Percentiles rank a stretch among this genome's conserved stretches.
Conservation (phyloP, 73 alveolate species). For the Loxodes magnus region DNA sequence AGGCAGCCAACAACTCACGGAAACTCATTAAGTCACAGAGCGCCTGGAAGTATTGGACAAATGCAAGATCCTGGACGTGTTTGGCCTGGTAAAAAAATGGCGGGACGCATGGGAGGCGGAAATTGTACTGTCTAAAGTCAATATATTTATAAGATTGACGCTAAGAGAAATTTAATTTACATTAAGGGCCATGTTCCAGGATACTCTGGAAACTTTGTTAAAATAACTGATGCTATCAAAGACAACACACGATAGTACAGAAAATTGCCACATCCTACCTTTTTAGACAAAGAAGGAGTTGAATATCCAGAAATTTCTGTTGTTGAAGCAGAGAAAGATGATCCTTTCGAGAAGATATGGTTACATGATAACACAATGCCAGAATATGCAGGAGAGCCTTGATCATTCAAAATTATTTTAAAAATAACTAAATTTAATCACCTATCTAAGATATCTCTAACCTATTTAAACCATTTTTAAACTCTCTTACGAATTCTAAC, state of each 20-base stretch:
- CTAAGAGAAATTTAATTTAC: slow-evolving; percentile 44
- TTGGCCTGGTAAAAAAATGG: slow-evolving; percentile 75
- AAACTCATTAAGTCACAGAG: slow-evolving; percentile 63
- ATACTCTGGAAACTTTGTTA: slow-evolving; percentile 40
- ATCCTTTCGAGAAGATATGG: slow-evolving; percentile 29
- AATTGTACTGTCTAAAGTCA: slow-evolving; percentile 18
- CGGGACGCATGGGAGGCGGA: slow-evolving; percentile 69
- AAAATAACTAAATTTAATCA: too few species aligned
- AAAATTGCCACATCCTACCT: slow-evolving; percentile 46
- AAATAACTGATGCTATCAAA: slow-evolving; percentile 47
- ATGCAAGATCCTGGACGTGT: slow-evolving; percentile 77
- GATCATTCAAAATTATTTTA: too few species aligned
- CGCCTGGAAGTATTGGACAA: slow-evolving; percentile 64
- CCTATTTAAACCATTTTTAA: too few species aligned
- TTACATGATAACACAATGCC: slow-evolving; percentile 36
- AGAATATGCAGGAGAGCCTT: too few species aligned
- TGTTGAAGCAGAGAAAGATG: slow-evolving; percentile 29
- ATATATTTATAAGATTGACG: slow-evolving; percentile 56
- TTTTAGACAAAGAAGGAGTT: slow-evolving; percentile 16
- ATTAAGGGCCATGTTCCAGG: slow-evolving; percentile 81
- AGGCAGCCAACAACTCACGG: slow-evolving; percentile 66
- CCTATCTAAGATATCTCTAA: too few species aligned
- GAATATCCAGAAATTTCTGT: slow-evolving; percentile 23
- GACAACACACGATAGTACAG: slow-evolving; percentile 27
- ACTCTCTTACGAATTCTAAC: too few species aligned